Evolutionary conservation across 441 rosid species (phyloP).

Genomic region (Syzygium syzygioides): DNA sequence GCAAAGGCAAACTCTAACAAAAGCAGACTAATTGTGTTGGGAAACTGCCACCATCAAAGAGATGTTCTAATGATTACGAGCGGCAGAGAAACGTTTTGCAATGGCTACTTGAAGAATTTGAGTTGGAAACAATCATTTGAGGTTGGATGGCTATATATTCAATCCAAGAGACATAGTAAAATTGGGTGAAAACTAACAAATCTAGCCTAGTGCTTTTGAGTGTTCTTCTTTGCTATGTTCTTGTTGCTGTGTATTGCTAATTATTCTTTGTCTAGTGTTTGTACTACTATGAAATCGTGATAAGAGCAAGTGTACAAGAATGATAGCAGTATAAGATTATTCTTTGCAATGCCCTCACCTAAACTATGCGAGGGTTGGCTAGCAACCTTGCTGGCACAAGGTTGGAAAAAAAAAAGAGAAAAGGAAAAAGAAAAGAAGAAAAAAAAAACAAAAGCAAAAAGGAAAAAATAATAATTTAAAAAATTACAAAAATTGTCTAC

Average conservation of each 20-base stretch:
- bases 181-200: not conserved
- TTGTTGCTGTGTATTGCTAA: not conserved
- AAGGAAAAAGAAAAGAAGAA: not conserved
- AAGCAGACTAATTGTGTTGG: not conserved
- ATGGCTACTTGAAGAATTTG: not conserved
- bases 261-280: not conserved
- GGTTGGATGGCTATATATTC: not conserved
- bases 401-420: not conserved
- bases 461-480: not conserved
- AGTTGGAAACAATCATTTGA: not conserved
- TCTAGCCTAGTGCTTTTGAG: not conserved
- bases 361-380: not conserved
- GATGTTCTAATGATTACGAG: not conserved
- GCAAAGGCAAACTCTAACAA: not conserved
- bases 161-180: not conserved
- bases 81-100: not conserved
- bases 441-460: accelerated
- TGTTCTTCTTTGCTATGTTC: not conserved
- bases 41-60: not conserved
- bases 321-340: not conserved
- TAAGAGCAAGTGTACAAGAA: not conserved
- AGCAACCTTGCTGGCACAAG: accelerated
- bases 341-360: not conserved
- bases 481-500: not conserved
- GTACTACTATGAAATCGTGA: not conserved